phyloP scores from a whole-genome alignment of 306 rosid genomes.

The Vachellia collinsii region DNA sequence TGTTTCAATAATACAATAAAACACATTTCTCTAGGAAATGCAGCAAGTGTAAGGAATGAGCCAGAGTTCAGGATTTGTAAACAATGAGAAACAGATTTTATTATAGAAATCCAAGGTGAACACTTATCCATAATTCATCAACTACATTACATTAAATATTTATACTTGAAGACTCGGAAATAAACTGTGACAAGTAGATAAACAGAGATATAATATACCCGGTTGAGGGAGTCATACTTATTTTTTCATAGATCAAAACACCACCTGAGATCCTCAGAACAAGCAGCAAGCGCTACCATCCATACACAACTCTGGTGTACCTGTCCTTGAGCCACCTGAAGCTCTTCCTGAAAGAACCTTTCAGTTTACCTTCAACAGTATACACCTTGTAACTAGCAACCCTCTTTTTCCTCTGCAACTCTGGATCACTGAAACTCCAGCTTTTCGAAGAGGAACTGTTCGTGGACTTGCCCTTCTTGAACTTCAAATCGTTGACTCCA shows the following conservation, averaged over 20 bases:
- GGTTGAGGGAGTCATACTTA: conserved; percentile 6
- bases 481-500: conserved; percentile 47
- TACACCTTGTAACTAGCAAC: conserved; percentile 95
- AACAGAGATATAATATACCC: conserved; percentile 5
- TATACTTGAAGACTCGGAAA: conserved; percentile 23
- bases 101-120: conserved; percentile 30
- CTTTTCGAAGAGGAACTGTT: conserved; percentile 62
- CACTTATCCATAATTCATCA: conserved; percentile 41
- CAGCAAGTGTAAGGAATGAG: too few species aligned
- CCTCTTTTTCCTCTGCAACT: conserved; percentile 89
- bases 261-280: background rate
- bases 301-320: conserved; percentile 69
- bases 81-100: background rate
- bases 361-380: conserved; percentile 84
- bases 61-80: background rate
- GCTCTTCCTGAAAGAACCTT: conserved; percentile 82
- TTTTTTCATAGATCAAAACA: background rate
- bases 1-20: too few species aligned
- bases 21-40: too few species aligned
- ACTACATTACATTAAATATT: conserved; percentile 37
- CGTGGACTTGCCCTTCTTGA: conserved; percentile 82
- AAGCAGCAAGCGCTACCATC: conserved; percentile 44
- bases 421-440: conserved; percentile 88
- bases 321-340: conserved; percentile 87
- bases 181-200: background rate